phyloP scores from a whole-genome alignment of 352 stramenopile species.

The Plasmopara halstedii region DNA sequence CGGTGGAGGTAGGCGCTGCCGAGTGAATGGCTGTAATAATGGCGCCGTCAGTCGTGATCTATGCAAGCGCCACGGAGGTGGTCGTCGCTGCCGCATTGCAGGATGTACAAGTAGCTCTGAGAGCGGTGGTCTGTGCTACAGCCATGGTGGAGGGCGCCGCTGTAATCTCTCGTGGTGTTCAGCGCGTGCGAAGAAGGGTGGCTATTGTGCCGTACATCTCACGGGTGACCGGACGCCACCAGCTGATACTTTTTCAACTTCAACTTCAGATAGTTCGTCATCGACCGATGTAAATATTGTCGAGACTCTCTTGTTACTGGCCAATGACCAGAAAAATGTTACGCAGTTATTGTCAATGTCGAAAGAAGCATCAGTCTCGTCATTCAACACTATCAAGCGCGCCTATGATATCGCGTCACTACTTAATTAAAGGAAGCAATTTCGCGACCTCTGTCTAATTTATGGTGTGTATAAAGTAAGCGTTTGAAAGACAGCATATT shows the following conservation, averaged over 20 bases:
- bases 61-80: constrained; percentile 74
- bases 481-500: too few relatives aligned
- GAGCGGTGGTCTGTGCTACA: constrained; percentile 71
- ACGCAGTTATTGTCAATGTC: constrained; percentile 2
- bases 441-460: constrained; percentile 18
- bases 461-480: constrained; percentile 1
- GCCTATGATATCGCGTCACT: constrained; percentile 46
- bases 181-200: constrained; percentile 65
- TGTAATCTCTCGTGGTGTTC: constrained; percentile 66
- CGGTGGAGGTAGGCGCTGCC: constrained; percentile 51
- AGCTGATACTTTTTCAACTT: constrained; percentile 1
- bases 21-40: constrained; percentile 61
- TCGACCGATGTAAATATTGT: constrained; percentile 30
- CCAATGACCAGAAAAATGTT: constrained; percentile 25
- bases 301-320: constrained; percentile 58
- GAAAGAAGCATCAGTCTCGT: constrained; percentile 1
- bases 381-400: constrained; percentile 10
- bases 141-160: constrained; percentile 56
- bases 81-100: constrained; percentile 50
- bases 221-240: constrained; percentile 26
- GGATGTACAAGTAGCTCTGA: constrained; percentile 70
- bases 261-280: constrained; percentile 3
- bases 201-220: constrained; percentile 55
- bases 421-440: constrained; percentile 30
- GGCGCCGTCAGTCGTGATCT: constrained; percentile 71